Conservation (phyloP, 768 basidiomycete species). For the Suillus sp. region DNA sequence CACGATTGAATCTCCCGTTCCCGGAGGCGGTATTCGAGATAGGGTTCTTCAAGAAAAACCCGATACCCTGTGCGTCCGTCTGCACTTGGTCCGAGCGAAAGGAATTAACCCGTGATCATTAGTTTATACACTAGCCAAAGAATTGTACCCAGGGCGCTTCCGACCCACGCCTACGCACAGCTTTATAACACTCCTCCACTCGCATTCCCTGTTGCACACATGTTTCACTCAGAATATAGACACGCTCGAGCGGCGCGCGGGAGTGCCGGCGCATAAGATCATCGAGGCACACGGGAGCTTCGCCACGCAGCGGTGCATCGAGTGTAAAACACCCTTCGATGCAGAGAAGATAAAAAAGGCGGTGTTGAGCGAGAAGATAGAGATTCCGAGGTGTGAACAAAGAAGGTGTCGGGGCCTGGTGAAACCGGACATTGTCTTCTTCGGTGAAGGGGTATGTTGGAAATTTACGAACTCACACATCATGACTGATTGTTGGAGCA, state of each 20-base stretch:
- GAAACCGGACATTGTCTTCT: slow-evolving; percentile 96
- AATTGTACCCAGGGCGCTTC: slow-evolving; percentile 89
- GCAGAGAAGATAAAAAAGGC: slow-evolving; percentile 67
- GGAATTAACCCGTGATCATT: slow-evolving; percentile 1
- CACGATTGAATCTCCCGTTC: slow-evolving; percentile 77
- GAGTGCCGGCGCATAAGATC: slow-evolving; percentile 70
- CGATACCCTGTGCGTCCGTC: slow-evolving; percentile 66
- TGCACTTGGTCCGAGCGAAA: background rate
- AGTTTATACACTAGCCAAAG: slow-evolving; percentile 92
- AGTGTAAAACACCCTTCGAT: slow-evolving; percentile 62
- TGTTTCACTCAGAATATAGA: slow-evolving; percentile 95
- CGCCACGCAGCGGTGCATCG: slow-evolving; percentile 81
- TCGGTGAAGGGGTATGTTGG: slow-evolving; percentile 72
- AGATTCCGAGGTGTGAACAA: slow-evolving; percentile 62
- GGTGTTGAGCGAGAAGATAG: slow-evolving; percentile 53
- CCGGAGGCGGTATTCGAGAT: slow-evolving; percentile 98
- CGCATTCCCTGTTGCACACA: slow-evolving; percentile 65
- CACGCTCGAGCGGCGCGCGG: slow-evolving; percentile 84
- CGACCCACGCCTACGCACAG: slow-evolving; percentile 89
- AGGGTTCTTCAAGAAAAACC: slow-evolving; percentile 77
- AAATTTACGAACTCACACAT: slow-evolving; percentile 3
- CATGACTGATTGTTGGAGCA: slow-evolving; percentile 29
- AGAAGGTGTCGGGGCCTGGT: slow-evolving; percentile 66
- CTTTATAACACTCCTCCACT: slow-evolving; percentile 81
- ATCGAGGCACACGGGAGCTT: slow-evolving; percentile 98